A percentile compares a stretch with the other conserved stretches of the same genome.
phyloP scores from a whole-genome alignment of 2,329 filamentous ascomycete genomes.

The Simplicillium sp. region DNA sequence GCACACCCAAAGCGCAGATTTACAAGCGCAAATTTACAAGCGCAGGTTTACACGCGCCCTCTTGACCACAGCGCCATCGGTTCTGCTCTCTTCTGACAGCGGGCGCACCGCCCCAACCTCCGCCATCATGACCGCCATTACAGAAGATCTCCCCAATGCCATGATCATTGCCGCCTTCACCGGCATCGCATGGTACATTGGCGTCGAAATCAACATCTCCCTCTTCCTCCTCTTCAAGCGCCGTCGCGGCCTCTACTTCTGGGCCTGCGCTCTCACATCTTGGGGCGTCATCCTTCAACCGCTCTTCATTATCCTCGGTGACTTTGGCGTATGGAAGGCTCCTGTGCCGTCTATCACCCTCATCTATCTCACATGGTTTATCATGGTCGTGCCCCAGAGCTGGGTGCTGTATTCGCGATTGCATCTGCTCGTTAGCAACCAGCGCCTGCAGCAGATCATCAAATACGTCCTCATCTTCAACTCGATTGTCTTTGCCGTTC shows the following conservation, averaged over 20 bases:
- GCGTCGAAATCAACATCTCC: slow-evolving; percentile 17
- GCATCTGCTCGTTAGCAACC: slow-evolving; percentile 44
- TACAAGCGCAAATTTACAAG: too few species aligned
- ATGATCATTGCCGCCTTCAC: slow-evolving; percentile 26
- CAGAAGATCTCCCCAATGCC: slow-evolving; percentile 13
- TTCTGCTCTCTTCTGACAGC: too few species aligned
- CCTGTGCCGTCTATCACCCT: slow-evolving; percentile 9
- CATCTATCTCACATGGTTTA: slow-evolving; percentile 14
- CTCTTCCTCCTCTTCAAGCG: slow-evolving; percentile 19
- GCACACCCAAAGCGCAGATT: too few species aligned
- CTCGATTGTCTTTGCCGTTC: slow-evolving; percentile 40
- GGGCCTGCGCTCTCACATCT: slow-evolving; percentile 19
- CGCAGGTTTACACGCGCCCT: too few species aligned
- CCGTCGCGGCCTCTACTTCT: slow-evolving; percentile 21
- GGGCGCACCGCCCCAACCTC: too few species aligned
- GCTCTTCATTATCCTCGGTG: slow-evolving; percentile 33
- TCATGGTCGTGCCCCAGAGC: slow-evolving; percentile 49
- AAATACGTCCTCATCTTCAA: slow-evolving; percentile 46
- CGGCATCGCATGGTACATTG: slow-evolving; percentile 22
- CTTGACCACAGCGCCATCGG: too few species aligned
- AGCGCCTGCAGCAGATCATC: slow-evolving; percentile 34
- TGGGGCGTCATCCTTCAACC: slow-evolving; percentile 21
- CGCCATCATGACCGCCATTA: slow-evolving; percentile 11
- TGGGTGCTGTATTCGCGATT: slow-evolving; percentile 52
- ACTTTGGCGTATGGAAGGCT: slow-evolving; percentile 11